Evolutionary conservation across 306 rosid species (phyloP).

Genomic region (Begonia fuchsioides): DNA sequence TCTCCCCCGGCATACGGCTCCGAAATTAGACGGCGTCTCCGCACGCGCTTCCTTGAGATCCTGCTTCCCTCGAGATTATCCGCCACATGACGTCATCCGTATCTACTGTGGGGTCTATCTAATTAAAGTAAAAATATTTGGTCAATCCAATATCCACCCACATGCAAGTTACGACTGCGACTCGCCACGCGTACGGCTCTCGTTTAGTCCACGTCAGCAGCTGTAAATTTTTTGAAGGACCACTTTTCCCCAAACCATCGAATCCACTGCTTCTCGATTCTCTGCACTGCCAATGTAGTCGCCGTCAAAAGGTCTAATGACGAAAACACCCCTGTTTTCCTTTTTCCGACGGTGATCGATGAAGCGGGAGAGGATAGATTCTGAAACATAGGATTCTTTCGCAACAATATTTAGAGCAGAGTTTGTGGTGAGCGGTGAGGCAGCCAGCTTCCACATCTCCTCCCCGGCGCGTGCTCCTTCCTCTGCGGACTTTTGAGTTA

Average conservation of each 20-base stretch:
- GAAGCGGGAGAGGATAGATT: not conserved
- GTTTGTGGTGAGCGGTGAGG: too few species aligned
- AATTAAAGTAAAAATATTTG: not conserved
- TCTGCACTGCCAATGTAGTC: slow-evolving; percentile 5
- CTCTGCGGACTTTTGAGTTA: not conserved
- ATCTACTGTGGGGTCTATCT: not conserved
- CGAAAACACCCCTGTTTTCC: slow-evolving; percentile 12
- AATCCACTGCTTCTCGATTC: slow-evolving; percentile 27
- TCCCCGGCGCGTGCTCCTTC: not conserved
- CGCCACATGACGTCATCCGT: not conserved
- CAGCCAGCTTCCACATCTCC: not conserved
- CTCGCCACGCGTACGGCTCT: not conserved
- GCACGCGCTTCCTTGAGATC: not conserved
- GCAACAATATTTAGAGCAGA: slow-evolving; percentile 4
- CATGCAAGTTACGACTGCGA: not conserved
- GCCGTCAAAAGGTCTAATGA: slow-evolving; percentile 12
- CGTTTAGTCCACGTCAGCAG: not conserved
- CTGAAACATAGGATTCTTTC: slow-evolving; percentile 7
- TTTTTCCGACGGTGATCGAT: not conserved
- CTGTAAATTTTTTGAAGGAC: slow-evolving; percentile 10
- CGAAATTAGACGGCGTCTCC: not conserved
- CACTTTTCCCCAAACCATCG: slow-evolving; percentile 8
- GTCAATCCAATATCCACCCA: not conserved
- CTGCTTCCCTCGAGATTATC: not conserved
- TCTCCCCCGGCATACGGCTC: not conserved